Evolutionary conservation across 495 filamentous ascomycete genomes (phyloP), one percentile per base, ranked within the genome.

Genomic region (Aspergillus steynii): DNA sequence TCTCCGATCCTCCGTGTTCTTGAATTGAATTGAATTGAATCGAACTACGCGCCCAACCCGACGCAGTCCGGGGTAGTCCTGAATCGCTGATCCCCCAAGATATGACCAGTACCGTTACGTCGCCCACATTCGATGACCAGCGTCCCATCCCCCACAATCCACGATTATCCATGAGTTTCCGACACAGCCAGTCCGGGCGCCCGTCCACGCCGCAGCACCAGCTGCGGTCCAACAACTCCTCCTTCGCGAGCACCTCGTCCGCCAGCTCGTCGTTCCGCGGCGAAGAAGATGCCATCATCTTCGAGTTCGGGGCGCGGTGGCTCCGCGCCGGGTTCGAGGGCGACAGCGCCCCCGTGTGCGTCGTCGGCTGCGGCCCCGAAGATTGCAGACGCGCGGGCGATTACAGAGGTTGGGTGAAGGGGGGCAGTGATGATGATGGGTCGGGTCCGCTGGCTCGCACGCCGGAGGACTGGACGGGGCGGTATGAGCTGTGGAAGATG

Each of bases 261-360:
- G 89, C 91, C 0, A 77, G 82, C 48, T 85, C 87, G 28, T 84
- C 85, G 55, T 86, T 90, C 50, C 90, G 93, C 46, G 84, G 84
- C 58, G 90, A 96, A 68, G 95, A 97, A 68, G 93, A 97, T 63
- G 76, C 84, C 6, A 67, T 97, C 12, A 81, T 99, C 52, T 80
- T 97, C 50, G 93, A 97, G 67, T 75, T 98, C 62, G 93, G 92
- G 4, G 81, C 88, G 5, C 82, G 93, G 53, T 89, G 86, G 76
- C 68, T 99, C 10, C 87, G 90, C 34, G 88, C 90, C 20, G 95
- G 95, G 4, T 94, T 96, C 67, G 89, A 92, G 29, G 92, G 92
- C 50, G 92, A 95, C 70, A 79, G 85, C 12, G 67, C 80, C 8
- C 94, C 95, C 25, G 83, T 88, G 67, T 93, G 89, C 55, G 77